phyloP scores from a whole-genome alignment of 2,329 filamentous ascomycete genomes.

The Clonostachys rhizophaga region DNA sequence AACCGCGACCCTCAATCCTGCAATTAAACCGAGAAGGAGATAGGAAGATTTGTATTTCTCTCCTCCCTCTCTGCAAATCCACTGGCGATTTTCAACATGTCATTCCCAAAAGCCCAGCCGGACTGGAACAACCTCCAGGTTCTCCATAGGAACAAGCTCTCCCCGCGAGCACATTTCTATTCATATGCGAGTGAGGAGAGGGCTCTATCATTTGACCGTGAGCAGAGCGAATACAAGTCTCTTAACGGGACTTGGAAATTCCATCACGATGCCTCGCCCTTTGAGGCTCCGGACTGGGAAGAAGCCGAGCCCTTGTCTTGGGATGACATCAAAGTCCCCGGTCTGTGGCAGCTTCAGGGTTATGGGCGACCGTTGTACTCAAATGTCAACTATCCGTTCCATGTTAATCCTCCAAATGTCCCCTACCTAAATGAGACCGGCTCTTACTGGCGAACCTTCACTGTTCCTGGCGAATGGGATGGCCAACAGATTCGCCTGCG shows the following conservation, averaged over 20 bases:
- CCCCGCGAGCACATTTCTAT: constrained; percentile 50
- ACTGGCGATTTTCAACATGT: not conserved
- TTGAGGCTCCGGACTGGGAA: constrained; percentile 11
- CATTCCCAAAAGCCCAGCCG: constrained; percentile 20
- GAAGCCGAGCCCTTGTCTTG: constrained; percentile 22
- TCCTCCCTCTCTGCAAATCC: not conserved
- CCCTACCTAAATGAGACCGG: constrained; percentile 61
- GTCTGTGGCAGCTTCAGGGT: constrained; percentile 65
- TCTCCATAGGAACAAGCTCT: constrained; percentile 51
- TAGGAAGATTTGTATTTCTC: not conserved
- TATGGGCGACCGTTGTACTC: constrained; percentile 61
- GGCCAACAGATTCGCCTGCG: constrained; percentile 57
- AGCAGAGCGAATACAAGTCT: constrained; percentile 23
- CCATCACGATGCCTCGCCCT: constrained; percentile 25
- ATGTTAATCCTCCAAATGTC: constrained; percentile 61
- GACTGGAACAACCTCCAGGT: constrained; percentile 58
- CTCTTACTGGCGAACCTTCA: constrained; percentile 55
- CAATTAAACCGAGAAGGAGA: too few relatives aligned
- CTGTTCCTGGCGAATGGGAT: constrained; percentile 38
- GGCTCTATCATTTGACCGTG: constrained; percentile 35
- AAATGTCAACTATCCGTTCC: constrained; percentile 64
- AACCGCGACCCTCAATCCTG: too few relatives aligned
- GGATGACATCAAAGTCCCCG: constrained; percentile 54
- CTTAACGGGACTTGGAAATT: constrained; percentile 36
- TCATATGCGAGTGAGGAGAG: constrained; percentile 40